These are phyloP conservation scores for Nitzschia sp. DNA, from an alignment of 108 stramenopile genomes.

Conservation along the genomic window DNA sequence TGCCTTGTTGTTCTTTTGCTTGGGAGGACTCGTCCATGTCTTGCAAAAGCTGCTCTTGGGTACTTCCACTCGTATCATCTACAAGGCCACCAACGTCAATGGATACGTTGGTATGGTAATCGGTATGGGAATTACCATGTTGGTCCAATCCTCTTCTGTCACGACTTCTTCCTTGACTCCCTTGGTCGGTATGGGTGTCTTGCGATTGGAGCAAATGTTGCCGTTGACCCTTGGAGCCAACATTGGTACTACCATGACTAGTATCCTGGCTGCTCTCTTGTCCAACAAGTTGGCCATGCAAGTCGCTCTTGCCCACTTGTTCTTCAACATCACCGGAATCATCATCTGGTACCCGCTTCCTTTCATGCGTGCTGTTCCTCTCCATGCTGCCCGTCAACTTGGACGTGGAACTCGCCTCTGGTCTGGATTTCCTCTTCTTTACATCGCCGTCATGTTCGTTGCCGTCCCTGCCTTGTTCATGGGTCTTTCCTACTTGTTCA, in stretches of 20 bases:
- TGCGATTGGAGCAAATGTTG: constrained; percentile 65
- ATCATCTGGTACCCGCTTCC: constrained; percentile 85
- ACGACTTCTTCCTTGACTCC: constrained; percentile 78
- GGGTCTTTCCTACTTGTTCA: constrained; percentile 60
- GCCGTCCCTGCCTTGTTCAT: constrained; percentile 58
- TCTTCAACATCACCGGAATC: constrained; percentile 81
- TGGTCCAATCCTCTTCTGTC: constrained; percentile 79
- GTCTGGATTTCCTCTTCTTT: constrained; percentile 62
- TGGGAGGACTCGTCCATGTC: constrained; percentile 73
- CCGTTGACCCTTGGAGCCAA: constrained; percentile 81
- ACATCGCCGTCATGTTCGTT: constrained; percentile 68
- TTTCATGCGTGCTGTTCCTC: constrained; percentile 68
- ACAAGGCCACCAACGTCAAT: constrained; percentile 85
- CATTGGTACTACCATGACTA: constrained; percentile 80
- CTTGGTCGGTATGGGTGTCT: constrained; percentile 65
- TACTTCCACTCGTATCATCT: constrained; percentile 71
- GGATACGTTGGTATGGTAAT: constrained; percentile 75
- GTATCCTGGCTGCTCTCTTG: constrained; percentile 63
- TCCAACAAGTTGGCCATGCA: constrained; percentile 61
- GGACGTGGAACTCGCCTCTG: constrained; percentile 62
- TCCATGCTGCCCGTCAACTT: constrained; percentile 55
- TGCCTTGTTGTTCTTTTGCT: constrained; percentile 67
- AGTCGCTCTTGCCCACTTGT: constrained; percentile 73
- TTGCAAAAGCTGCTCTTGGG: constrained; percentile 74
- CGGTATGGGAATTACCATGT: constrained; percentile 73